Conservation (phyloP, 2,329 filamentous ascomycete species). For the Arthrobotrys sinensis region DNA sequence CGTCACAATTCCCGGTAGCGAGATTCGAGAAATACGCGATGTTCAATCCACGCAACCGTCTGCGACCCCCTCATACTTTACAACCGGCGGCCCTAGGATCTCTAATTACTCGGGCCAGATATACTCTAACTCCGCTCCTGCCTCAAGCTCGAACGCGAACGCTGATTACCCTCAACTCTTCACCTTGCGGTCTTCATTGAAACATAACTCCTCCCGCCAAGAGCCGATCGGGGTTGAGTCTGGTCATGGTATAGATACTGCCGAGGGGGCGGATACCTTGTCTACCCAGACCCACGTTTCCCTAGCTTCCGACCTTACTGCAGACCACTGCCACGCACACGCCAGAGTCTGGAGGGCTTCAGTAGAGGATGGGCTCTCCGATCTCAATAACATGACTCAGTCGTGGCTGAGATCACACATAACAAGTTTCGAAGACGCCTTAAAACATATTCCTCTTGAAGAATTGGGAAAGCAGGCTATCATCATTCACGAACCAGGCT, state of each 20-base stretch:
- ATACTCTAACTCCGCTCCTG: not conserved
- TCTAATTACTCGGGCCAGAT: not conserved
- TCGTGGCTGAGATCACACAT: constrained; percentile 44
- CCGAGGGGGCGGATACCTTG: not conserved
- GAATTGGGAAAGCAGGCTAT: constrained; percentile 50
- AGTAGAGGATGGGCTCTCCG: constrained; percentile 12
- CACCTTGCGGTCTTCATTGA: constrained; percentile 11
- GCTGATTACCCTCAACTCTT: not conserved
- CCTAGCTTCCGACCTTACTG: not conserved
- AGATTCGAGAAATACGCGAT: not conserved
- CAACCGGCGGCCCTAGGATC: not conserved
- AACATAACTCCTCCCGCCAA: constrained; percentile 8
- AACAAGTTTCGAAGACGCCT: constrained; percentile 35
- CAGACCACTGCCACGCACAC: not conserved
- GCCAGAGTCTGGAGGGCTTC: not conserved
- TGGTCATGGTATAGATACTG: not conserved
- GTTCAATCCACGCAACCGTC: not conserved
- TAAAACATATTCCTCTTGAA: constrained; percentile 49
- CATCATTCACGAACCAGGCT: constrained; percentile 3
- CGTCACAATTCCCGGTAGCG: not conserved
- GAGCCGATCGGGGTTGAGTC: not conserved
- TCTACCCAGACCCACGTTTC: not conserved
- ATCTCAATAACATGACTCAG: constrained; percentile 33
- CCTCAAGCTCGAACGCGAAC: not conserved
- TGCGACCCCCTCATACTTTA: not conserved